phyloP scores from a whole-genome alignment of 768 basidiomycete genomes.

The Tulasnella sp. region DNA sequence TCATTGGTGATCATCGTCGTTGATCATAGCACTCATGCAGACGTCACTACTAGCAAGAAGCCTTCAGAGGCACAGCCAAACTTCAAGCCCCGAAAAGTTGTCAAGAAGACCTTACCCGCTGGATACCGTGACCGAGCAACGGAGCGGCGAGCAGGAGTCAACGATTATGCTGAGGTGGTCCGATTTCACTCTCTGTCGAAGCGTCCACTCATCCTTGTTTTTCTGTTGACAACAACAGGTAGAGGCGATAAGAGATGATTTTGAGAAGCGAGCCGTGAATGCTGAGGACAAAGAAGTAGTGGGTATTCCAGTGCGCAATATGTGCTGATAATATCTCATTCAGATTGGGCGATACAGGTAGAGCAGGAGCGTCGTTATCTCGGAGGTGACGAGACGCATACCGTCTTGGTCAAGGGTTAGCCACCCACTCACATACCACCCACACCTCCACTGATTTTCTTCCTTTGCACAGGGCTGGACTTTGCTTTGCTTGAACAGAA shows the following conservation, averaged over 20 bases:
- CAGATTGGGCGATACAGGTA: slow-evolving; percentile 35
- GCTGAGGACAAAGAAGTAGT: slow-evolving; percentile 52
- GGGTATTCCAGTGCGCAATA: slow-evolving; percentile 22
- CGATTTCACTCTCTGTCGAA: neutral
- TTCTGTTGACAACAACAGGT: slow-evolving; percentile 36
- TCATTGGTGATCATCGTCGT: neutral
- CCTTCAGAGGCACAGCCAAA: slow-evolving; percentile 26
- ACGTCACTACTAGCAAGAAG: neutral
- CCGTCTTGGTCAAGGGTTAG: slow-evolving; percentile 63
- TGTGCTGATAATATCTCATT: neutral
- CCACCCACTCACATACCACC: too few relatives aligned
- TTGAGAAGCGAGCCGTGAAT: slow-evolving; percentile 53
- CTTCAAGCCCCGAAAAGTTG: slow-evolving; percentile 75
- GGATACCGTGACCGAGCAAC: slow-evolving; percentile 68
- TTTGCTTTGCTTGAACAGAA: slow-evolving; percentile 76
- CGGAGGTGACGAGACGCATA: slow-evolving; percentile 77
- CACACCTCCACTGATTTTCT: neutral
- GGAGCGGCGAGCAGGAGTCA: slow-evolving; percentile 58
- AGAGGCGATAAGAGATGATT: slow-evolving; percentile 72
- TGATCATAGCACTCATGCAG: neutral
- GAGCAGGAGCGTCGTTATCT: slow-evolving; percentile 64
- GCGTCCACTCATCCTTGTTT: neutral
- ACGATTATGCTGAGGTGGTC: slow-evolving; percentile 63
- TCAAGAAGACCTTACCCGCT: slow-evolving; percentile 41
- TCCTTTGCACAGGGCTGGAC: slow-evolving; percentile 58